phyloP scores from a whole-genome alignment of 176 grass and related monocot genomes.

The Olyra latifolia region DNA sequence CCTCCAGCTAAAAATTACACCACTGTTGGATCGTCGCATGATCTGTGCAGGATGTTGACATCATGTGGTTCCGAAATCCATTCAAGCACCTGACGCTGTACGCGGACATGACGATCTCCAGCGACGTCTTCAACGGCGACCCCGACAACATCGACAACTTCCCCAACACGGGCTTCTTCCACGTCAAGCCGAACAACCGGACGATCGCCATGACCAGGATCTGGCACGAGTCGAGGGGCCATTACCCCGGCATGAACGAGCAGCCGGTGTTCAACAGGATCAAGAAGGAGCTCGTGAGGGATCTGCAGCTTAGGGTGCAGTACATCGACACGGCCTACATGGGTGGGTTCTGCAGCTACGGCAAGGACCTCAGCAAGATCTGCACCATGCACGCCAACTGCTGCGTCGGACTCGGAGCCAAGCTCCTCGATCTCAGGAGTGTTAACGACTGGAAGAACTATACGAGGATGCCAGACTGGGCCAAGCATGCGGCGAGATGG shows the following conservation, averaged over 20 bases:
- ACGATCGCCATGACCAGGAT: constrained; percentile 54
- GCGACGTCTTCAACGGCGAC: constrained; percentile 57
- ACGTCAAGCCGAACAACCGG: constrained; percentile 45
- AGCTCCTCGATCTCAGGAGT: constrained; percentile 53
- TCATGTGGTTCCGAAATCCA: constrained; percentile 77
- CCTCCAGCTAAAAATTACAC: no score
- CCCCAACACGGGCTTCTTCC: constrained; percentile 77
- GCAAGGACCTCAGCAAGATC: constrained; percentile 55
- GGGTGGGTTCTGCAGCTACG: constrained; percentile 65
- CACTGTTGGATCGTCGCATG: no score
- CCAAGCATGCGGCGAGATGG: constrained; percentile 43
- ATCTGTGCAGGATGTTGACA: constrained; percentile 78
- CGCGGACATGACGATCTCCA: constrained; percentile 64
- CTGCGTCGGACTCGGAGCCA: constrained; percentile 51
- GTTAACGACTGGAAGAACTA: constrained; percentile 72
- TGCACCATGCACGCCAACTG: constrained; percentile 95
- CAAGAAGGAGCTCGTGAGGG: constrained; percentile 46
- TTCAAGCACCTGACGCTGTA: constrained; percentile 64
- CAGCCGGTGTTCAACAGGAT: constrained; percentile 77
- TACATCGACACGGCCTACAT: constrained; percentile 53
- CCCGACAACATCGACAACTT: constrained; percentile 43
- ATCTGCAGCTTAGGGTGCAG: constrained; percentile 38
- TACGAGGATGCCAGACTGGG: constrained; percentile 35
- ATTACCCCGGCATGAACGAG: constrained; percentile 49
- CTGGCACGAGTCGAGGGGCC: constrained; percentile 42